Conservation (phyloP, 73 alveolate genomes). For the Loxodes magnus region DNA sequence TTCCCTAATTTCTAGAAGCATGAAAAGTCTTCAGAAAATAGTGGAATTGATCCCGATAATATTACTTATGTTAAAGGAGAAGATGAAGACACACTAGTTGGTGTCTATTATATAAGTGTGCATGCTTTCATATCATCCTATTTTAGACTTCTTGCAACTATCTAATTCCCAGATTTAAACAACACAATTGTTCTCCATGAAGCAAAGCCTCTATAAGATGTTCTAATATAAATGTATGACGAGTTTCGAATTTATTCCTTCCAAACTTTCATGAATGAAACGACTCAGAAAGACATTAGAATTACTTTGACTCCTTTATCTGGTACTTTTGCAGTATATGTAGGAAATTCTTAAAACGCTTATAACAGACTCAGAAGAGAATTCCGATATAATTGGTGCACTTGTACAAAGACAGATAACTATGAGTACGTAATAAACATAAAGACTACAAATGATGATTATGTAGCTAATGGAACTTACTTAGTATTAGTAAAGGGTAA, state of each 20-base stretch:
- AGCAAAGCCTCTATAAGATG: conserved; percentile 8
- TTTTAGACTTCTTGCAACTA: conserved; percentile 7
- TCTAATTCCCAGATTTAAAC: conserved; percentile 1
- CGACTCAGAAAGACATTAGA: not conserved
- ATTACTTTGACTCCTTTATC: conserved; percentile 7
- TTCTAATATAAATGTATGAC: not conserved
- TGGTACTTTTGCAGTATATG: conserved; percentile 8
- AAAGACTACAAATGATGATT: not conserved
- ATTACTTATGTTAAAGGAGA: not conserved
- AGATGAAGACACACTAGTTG: not conserved
- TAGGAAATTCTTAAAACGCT: not conserved
- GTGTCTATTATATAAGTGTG: conserved; percentile 1
- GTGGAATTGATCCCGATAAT: conserved; percentile 1
- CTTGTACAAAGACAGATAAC: not conserved
- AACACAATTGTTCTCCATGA: conserved; percentile 6
- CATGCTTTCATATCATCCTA: not conserved
- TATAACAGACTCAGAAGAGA: not conserved
- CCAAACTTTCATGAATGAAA: not conserved
- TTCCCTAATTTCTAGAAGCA: not conserved
- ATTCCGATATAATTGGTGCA: conserved; percentile 4
- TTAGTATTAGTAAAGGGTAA: conserved; percentile 2
- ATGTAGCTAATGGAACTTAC: not conserved
- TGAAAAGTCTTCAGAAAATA: not conserved
- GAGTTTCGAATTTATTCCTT: conserved; percentile 1
- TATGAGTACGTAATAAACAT: not conserved